Evolutionary conservation across 371 early-diverging fungal species (phyloP).

Genomic region (Mucor piriformis): DNA sequence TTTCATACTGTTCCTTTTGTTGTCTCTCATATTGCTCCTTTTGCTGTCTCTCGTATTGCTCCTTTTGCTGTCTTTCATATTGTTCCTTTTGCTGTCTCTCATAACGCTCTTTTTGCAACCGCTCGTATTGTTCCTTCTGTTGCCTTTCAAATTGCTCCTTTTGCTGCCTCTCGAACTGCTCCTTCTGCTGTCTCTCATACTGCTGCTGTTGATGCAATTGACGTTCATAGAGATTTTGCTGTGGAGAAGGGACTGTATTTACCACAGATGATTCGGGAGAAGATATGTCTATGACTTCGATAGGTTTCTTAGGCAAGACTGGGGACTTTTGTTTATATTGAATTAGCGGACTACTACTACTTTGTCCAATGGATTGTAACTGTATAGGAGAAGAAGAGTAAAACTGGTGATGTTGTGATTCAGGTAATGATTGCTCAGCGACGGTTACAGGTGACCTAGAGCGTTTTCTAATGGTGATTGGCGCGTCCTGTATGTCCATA

Average conservation of each 20-base stretch:
- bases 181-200: background rate
- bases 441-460: constrained; percentile 4
- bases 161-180: background rate
- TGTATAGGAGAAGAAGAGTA: background rate
- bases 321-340: background rate
- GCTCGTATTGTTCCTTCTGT: background rate
- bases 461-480: background rate
- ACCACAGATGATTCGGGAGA: background rate
- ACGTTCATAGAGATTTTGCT: background rate
- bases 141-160: background rate
- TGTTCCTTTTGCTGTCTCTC: background rate
- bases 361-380: background rate
- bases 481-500: background rate
- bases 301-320: background rate
- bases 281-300: background rate
- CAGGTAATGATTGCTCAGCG: background rate
- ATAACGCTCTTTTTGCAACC: background rate
- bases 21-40: background rate
- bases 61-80: background rate
- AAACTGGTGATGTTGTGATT: background rate
- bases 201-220: constrained; percentile 1
- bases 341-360: background rate
- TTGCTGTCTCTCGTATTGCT: background rate
- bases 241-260: background rate
- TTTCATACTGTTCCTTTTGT: background rate